Evolutionary conservation across 106 monocot species (phyloP).

Genomic region (Acanthochlamys bracteata): DNA sequence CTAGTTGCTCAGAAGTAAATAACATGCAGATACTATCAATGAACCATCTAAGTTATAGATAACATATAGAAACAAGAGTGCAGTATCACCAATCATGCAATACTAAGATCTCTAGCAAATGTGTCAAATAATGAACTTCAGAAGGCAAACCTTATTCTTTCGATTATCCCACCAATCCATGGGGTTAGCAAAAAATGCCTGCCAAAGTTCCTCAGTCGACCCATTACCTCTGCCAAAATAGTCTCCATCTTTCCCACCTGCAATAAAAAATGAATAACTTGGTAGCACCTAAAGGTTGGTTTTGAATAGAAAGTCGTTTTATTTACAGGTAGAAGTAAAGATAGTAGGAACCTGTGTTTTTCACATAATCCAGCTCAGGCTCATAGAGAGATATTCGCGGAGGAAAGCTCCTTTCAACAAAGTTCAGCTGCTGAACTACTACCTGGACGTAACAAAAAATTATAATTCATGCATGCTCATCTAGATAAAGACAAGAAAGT

Average conservation of each 20-base stretch:
- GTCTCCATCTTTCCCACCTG: slow-evolving; percentile 21
- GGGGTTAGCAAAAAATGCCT: slow-evolving; percentile 96
- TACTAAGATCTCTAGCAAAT: not conserved
- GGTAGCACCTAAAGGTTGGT: too few relatives aligned
- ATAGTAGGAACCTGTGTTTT: slow-evolving; percentile 27
- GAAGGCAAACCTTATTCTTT: slow-evolving; percentile 57
- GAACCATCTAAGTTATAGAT: too few relatives aligned
- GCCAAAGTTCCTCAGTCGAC: slow-evolving; percentile 79
- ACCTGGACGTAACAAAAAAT: too few relatives aligned
- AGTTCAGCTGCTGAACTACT: slow-evolving; percentile 76
- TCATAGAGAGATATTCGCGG: slow-evolving; percentile 50
- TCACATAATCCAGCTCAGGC: slow-evolving; percentile 24
- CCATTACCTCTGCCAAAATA: slow-evolving; percentile 27
- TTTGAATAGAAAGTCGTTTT: too few relatives aligned
- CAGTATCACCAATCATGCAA: not conserved
- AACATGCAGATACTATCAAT: too few relatives aligned
- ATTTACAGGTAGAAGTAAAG: not conserved
- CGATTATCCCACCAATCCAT: slow-evolving; percentile 96
- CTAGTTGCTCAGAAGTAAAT: too few relatives aligned
- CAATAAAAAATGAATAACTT: slow-evolving; percentile 4
- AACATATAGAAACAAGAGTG: too few relatives aligned
- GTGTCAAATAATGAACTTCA: not conserved
- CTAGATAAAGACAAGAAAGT: too few relatives aligned
- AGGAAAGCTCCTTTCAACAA: slow-evolving; percentile 50
- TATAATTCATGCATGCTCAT: too few relatives aligned